Percentiles rank a stretch among this genome's conserved stretches.
phyloP scores from a whole-genome alignment of 1,139 yeast genomes.

The Trichomonascaceae sp. region DNA sequence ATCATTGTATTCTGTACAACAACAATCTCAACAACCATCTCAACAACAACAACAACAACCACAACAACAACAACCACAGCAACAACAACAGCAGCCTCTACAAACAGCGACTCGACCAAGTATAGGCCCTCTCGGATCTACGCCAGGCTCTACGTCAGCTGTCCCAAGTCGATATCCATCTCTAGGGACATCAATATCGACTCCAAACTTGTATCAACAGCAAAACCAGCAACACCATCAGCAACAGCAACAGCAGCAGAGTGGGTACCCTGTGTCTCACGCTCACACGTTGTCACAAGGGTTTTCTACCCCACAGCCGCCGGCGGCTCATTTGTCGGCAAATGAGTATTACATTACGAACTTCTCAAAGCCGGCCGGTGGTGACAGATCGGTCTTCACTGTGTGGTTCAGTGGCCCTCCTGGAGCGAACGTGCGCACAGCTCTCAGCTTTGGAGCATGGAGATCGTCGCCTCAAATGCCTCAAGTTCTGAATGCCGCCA shows the following conservation, averaged over 20 bases:
- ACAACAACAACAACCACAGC: too few relatives aligned
- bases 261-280: background rate
- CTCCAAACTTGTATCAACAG: background rate
- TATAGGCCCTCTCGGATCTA: too few relatives aligned
- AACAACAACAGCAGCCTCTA: conserved; percentile 1
- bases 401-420: conserved; percentile 6
- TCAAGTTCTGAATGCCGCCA: conserved; percentile 3
- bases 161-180: too few relatives aligned
- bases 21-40: conserved; percentile 41
- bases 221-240: background rate
- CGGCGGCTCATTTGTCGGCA: too few relatives aligned
- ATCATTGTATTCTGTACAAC: conserved; percentile 6
- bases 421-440: conserved; percentile 3
- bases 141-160: too few relatives aligned
- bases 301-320: background rate
- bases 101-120: conserved; percentile 3
- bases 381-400: conserved; percentile 8
- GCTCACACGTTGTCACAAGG: background rate
- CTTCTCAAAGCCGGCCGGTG: conserved; percentile 8
- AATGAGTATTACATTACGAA: conserved; percentile 5
- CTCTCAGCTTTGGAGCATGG: conserved; percentile 10
- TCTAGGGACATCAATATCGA: background rate
- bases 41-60: conserved; percentile 1
- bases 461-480: conserved; percentile 5
- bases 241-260: background rate